Base-by-base conservation (phyloP, 129 eudicot species). In the Helianthus tuberosus region DNA sequence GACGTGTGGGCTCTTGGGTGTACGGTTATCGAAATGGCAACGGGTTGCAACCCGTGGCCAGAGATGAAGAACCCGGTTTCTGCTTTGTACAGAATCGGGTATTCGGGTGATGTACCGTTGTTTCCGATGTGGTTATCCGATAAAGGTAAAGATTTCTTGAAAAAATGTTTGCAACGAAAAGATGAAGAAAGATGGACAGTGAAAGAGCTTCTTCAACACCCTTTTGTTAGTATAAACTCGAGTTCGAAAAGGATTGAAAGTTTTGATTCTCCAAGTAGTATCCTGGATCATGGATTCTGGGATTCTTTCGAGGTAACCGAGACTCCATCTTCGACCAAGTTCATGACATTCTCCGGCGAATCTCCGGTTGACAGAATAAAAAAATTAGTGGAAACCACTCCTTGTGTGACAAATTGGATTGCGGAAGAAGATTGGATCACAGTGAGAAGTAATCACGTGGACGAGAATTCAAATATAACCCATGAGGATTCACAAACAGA, bases 1-100 rank as follows among this genome's bases (percentile, higher is more conserved):
- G 98, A 92, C 58, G 76, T 92, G 6, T 92, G 98, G 98, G 85
- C 94, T n/a, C 41, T 92, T 63, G 98, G 98, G 23, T 92, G 98
- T 72, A 77, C 79, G 2, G 67, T 92, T 3, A 75, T 92, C 6
- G 94, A 92, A 67, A 89, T 92, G 94, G 96, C 92, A 5, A 84
- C 96, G 0, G 96, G 98, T 14, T 50, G 49, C 11, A 67, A 70
- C 59, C 92, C 96, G 14, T 93, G 98, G 96, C 90, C 96, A 27
- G 89, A 81, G 71, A 5, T 80, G 71, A 71, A 69, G 7, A 68
- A 89, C 64, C 96, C 96, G 11, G 82, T 84, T 0, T 82, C 96
- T 3, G 94, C 83, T 52, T 79, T 92, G 3, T 89, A 89, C 66
- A 79, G 50, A 62, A 79, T 90, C 25, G 96, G 86, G 63, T 82